Percentiles rank a stretch among this genome's conserved stretches.
Conservation (phyloP, 257 asterid genomes). For the Forsythia viridissima region DNA sequence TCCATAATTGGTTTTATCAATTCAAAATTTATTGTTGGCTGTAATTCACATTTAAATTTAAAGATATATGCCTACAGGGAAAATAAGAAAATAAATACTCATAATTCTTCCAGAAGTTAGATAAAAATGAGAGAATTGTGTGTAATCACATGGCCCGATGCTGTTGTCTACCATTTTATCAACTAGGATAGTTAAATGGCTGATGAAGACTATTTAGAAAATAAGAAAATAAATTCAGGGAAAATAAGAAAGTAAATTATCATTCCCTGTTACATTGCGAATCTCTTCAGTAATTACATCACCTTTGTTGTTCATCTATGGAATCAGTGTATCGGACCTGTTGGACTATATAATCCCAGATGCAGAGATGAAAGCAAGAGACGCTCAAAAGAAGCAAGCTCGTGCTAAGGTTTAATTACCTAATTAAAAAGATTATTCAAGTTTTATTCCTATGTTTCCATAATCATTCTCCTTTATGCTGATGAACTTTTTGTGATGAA, state of each 20-base stretch:
- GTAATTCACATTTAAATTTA: neutral
- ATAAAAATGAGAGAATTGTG: neutral
- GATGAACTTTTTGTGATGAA: constrained; percentile 22
- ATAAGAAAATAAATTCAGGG: no score
- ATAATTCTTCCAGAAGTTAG: constrained; percentile 4
- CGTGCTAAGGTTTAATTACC: constrained; percentile 67
- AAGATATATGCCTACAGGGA: neutral
- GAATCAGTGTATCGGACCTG: constrained; percentile 76
- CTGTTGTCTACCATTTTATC: constrained; percentile 5
- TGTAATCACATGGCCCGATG: neutral
- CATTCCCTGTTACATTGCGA: neutral
- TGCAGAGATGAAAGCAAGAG: constrained; percentile 84
- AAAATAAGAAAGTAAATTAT: no score
- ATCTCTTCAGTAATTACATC: constrained; percentile 9
- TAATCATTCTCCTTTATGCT: neutral
- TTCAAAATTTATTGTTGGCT: neutral
- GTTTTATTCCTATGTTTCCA: neutral
- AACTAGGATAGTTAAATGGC: neutral
- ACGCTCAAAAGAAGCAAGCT: constrained; percentile 81
- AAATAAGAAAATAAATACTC: neutral
- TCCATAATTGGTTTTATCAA: neutral
- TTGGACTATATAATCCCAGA: constrained; percentile 88
- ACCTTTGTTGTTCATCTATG: constrained; percentile 13
- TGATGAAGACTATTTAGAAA: neutral
- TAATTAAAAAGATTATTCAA: neutral